Conservation (phyloP, 768 basidiomycete genomes). For the Tulasnella sp. region DNA sequence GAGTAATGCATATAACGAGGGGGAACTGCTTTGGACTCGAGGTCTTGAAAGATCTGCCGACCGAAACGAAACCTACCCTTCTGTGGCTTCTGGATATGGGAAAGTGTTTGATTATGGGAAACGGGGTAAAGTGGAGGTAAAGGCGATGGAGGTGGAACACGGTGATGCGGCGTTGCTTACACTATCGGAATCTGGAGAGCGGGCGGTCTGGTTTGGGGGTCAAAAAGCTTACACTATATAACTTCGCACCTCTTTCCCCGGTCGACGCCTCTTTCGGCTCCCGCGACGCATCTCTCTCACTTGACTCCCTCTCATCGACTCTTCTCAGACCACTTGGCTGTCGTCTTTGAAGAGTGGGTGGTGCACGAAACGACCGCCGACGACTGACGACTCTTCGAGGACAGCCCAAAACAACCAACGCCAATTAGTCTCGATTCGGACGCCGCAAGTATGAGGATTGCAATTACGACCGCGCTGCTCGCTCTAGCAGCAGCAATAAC, state of each 20-base stretch:
- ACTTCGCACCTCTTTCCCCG: background rate
- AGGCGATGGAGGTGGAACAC: background rate
- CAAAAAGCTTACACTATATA: slow-evolving; percentile 16
- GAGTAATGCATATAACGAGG: background rate
- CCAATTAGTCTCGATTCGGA: background rate
- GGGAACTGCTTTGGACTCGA: background rate
- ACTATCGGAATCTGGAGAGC: background rate
- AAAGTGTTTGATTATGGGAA: background rate
- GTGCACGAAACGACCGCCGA: background rate
- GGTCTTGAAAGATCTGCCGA: background rate
- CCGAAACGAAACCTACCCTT: background rate
- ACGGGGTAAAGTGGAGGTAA: background rate
- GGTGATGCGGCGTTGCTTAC: slow-evolving; percentile 8
- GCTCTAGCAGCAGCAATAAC: slow-evolving; percentile 1
- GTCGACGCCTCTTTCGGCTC: slow-evolving; percentile 11
- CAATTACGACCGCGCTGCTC: background rate
- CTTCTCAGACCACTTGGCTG: background rate
- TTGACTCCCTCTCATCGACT: slow-evolving; percentile 18
- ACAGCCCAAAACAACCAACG: background rate
- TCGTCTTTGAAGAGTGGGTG: background rate
- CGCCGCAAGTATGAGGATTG: background rate
- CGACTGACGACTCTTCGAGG: background rate
- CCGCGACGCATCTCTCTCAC: background rate
- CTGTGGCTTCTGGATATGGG: background rate
- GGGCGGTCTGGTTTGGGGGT: background rate